Base-by-base conservation (phyloP, 108 stramenopile species). In the Mediolabrus comicus region DNA sequence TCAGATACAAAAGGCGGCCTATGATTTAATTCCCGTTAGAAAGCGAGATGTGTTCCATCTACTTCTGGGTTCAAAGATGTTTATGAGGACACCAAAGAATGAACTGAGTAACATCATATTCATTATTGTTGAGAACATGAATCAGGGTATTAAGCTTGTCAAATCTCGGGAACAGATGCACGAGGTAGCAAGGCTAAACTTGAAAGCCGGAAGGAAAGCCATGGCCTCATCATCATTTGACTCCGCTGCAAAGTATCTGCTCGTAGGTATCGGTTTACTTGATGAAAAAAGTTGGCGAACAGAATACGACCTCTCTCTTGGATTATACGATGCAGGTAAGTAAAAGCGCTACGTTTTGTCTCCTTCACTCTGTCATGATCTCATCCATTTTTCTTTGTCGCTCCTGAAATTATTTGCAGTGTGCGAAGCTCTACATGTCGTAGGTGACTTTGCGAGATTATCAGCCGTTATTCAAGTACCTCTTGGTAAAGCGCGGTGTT, bases 1-100 rank as follows among this genome's bases (percentile, higher is more conserved):
- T 63, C 62, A 77, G 38, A 62, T 85, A 14, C 84, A 88, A 59
- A 69, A 84, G 38, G 82, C 84, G 2, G 76, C 83, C 8, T 81
- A 74, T 55, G 62, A 61, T n/a, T 49, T 83, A 9, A 70, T 88
- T n/a, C 75, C 76, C 10, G 26, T 16, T n/a, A 25, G 72, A 17
- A 62, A 65, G 29, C 33, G 75, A 43, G 82, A 62, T 19, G 51
- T 70, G 5, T 81, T 81, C 35, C 85, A 85, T 55, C 56, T 80
- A 22, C 69, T 75, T 27, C 69, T 85, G 53, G 84, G 81, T 7
- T 34, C 73, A 28, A 59, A 67, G 17, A 35, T 85, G 30, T 73
- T 65, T 72, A 57, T 56, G 49, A 49, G 55, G 11, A 32, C 82
- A 22, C 32, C 66, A 4, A 38, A 65, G 4, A 62, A 77, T 3